These are phyloP conservation scores for Coffea humblotiana DNA, from an alignment of 305 asterid species.

Conservation along the genomic window DNA sequence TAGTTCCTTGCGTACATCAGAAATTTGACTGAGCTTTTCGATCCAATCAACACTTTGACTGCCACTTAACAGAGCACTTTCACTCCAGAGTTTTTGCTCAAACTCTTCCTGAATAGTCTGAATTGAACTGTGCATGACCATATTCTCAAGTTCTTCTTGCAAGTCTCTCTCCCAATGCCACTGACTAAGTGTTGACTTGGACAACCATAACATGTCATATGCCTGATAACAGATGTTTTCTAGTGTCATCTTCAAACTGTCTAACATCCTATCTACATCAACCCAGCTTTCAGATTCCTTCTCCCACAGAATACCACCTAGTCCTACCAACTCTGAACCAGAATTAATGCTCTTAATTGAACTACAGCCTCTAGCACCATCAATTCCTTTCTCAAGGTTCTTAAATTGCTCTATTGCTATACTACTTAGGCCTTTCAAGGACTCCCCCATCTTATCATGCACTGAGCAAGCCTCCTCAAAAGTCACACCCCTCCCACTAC, in stretches of 20 bases:
- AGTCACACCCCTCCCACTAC: constrained; percentile 23
- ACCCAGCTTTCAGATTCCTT: constrained; percentile 45
- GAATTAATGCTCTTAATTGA: constrained; percentile 47
- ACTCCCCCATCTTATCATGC: constrained; percentile 47
- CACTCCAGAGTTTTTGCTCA: constrained; percentile 45
- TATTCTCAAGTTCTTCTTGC: constrained; percentile 49
- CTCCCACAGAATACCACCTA: constrained; percentile 54
- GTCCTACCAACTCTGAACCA: constrained; percentile 53
- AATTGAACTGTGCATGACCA: constrained; percentile 47
- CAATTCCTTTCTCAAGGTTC: constrained; percentile 52
- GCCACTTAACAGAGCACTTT: constrained; percentile 36
- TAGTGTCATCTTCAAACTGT: constrained; percentile 42
- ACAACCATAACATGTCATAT: constrained; percentile 38
- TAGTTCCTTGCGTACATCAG: constrained; percentile 52
- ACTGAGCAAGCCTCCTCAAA: constrained; percentile 24
- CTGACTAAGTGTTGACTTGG: constrained; percentile 41
- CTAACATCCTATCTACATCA: constrained; percentile 38
- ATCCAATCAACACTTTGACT: constrained; percentile 39
- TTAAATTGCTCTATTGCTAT: constrained; percentile 46
- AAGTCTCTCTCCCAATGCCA: constrained; percentile 41
- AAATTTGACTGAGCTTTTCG: constrained; percentile 60
- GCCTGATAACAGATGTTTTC: constrained; percentile 41
- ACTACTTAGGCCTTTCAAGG: constrained; percentile 37
- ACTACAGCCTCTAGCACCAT: constrained; percentile 35
- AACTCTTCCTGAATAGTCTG: constrained; percentile 45